Evolutionary conservation across 2,329 filamentous ascomycete genomes (phyloP).

Genomic region (Didymella pinodella): DNA sequence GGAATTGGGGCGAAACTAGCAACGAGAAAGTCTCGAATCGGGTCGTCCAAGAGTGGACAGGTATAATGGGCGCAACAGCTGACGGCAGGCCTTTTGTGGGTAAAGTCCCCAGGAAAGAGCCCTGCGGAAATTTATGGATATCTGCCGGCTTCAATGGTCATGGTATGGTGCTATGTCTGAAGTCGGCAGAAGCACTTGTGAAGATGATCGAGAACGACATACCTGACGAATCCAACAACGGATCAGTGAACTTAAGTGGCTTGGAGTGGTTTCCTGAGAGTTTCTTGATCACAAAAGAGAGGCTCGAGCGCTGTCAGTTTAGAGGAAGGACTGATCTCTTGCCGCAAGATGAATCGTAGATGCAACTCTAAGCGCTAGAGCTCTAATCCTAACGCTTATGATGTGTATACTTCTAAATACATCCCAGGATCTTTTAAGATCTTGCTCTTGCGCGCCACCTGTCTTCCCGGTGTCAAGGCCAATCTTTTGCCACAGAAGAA

Average conservation of each 20-base stretch:
- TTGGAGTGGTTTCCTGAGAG: slow-evolving; percentile 63
- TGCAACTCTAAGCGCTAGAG: too few species aligned
- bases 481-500: too few species aligned
- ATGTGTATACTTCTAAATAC: too few species aligned
- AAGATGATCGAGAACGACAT: slow-evolving; percentile 58
- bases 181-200: slow-evolving; percentile 65
- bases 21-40: slow-evolving; percentile 28
- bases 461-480: too few species aligned
- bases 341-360: neutral
- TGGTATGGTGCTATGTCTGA: slow-evolving; percentile 69
- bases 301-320: slow-evolving; percentile 47
- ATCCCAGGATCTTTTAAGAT: too few species aligned
- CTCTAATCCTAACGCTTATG: too few species aligned
- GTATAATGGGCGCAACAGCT: slow-evolving; percentile 62
- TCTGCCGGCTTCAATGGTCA: slow-evolving; percentile 71
- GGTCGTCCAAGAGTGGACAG: slow-evolving; percentile 56
- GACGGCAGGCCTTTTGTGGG: slow-evolving; percentile 61
- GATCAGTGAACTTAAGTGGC: neutral
- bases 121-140: slow-evolving; percentile 59
- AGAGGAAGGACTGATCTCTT: slow-evolving; percentile 39
- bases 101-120: slow-evolving; percentile 47
- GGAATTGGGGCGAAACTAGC: slow-evolving; percentile 48
- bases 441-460: too few species aligned
- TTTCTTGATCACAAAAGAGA: slow-evolving; percentile 59
- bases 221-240: slow-evolving; percentile 27